Base-by-base conservation (phyloP, 345 rosid species). In the Cardamine resedifolia region DNA sequence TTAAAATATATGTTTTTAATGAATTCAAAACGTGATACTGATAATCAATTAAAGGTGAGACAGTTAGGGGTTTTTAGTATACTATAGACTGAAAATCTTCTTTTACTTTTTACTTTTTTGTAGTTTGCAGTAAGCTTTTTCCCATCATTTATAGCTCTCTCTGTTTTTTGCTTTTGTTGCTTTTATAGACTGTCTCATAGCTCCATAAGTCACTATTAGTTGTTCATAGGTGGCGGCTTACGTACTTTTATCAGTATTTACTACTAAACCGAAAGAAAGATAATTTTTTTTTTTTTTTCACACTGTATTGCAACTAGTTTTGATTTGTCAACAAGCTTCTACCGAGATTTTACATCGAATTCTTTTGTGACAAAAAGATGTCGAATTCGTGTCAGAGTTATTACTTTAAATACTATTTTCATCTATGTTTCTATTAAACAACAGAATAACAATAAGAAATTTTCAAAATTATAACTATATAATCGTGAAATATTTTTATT, bases 191-290 rank as follows among this genome's bases (percentile, higher is more conserved):
- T 44, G 58, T 73, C 65, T 45, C 58, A 48, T 73, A 73, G 57
- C 67, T 49, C 58, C 48, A 38, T 4, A 50, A 49, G 69, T 68
- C 65, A 57, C 33, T 68, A 51, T 75, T 74, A 66, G 44, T 27
- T 74, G 68, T 68, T 43, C 62, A 43, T 75, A 75, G 78, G 78
- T 75, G 78, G 45, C 78, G 78, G 78, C 78, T 67, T 16, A 50
- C 20, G 73, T 50, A 75, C 73, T 43, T 72, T 62, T 24, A 66
- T 23, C 74, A 2, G 20, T 57, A 56, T 38, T 51, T 72, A 72
- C 21, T 72, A 31, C 0, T 24, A 45, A 6, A 21, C 48, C 31
- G 16, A 43, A 55, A 14, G 15, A 4, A 43, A 41, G 39, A 2
- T 26, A 30, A 21, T n/a, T 10, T 19, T 8, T 28, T 20, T 62